Percentiles rank a stretch among this genome's conserved stretches.
Evolutionary conservation across 495 filamentous ascomycete genomes (phyloP).

Genomic region (Astrocystis sublimbata): DNA sequence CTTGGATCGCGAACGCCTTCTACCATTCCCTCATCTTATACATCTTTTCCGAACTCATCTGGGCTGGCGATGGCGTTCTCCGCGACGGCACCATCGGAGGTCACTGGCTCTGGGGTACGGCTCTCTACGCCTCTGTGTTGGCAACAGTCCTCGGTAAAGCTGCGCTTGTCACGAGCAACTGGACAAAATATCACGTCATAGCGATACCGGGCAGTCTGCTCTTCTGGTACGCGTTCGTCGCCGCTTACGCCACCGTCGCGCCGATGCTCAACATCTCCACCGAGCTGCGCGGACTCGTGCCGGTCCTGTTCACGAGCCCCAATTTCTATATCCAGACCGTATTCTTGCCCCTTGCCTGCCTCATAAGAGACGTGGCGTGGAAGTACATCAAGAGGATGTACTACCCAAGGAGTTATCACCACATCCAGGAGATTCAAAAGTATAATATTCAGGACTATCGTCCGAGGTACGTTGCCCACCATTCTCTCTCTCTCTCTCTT

Average conservation of each 20-base stretch:
- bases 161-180: slow-evolving; percentile 90
- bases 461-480: slow-evolving; percentile 64
- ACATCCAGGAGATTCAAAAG: slow-evolving; percentile 99
- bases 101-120: slow-evolving; percentile 97
- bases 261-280: slow-evolving; percentile 79
- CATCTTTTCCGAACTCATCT: slow-evolving; percentile 78
- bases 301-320: slow-evolving; percentile 75
- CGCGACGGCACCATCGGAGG: slow-evolving; percentile 76
- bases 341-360: slow-evolving; percentile 76
- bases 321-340: slow-evolving; percentile 88
- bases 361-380: slow-evolving; percentile 84
- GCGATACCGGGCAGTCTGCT: slow-evolving; percentile 93
- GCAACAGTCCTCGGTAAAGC: slow-evolving; percentile 94
- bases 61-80: slow-evolving; percentile 72
- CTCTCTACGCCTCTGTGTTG: slow-evolving; percentile 86
- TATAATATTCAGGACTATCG: slow-evolving; percentile 99
- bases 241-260: slow-evolving; percentile 86
- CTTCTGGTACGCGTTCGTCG: slow-evolving; percentile 89
- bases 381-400: slow-evolving; percentile 95
- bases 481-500: neutral
- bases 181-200: slow-evolving; percentile 97
- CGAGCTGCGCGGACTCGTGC: slow-evolving; percentile 84
- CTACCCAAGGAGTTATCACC: slow-evolving; percentile 91
- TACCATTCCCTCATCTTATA: slow-evolving; percentile 96
- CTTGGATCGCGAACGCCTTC: slow-evolving; percentile 90